A percentile compares a stretch with the other conserved stretches of the same genome.
Conservation (phyloP, 2,329 filamentous ascomycete species). For the Fonsecaea nubica region DNA sequence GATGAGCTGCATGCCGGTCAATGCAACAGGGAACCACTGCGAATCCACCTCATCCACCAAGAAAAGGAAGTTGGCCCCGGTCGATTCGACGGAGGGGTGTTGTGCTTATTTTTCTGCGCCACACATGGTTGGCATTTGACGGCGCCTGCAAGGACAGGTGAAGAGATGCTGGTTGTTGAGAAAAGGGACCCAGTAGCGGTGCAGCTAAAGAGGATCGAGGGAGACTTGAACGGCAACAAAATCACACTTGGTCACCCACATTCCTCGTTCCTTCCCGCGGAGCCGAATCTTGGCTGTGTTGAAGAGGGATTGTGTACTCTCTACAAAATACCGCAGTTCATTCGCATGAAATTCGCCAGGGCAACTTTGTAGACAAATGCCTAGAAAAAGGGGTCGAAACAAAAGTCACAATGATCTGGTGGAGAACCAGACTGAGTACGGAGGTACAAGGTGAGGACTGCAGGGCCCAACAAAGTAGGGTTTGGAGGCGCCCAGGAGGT, state of each 20-base stretch:
- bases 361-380: background rate
- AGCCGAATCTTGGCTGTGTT: background rate
- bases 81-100: background rate
- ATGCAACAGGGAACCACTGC: conserved; percentile 1
- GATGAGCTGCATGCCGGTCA: conserved; percentile 27
- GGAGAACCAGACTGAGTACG: background rate
- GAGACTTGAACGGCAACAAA: background rate
- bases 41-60: conserved; percentile 1
- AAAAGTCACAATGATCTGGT: background rate
- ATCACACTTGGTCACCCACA: background rate
- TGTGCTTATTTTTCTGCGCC: conserved; percentile 8
- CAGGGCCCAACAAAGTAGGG: background rate
- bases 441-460: too few relatives aligned
- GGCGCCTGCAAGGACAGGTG: background rate
- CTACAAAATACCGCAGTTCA: conserved; percentile 1
- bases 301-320: background rate
- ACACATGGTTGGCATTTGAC: conserved; percentile 10
- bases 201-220: background rate
- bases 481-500: background rate
- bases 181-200: background rate
- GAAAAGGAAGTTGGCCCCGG: background rate
- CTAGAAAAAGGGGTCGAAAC: background rate
- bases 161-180: background rate
- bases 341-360: background rate
- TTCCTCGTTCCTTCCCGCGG: background rate